These are phyloP conservation scores for Juncus inflexus DNA, from an alignment of 176 grass and related monocot species.

Conservation along the genomic window DNA sequence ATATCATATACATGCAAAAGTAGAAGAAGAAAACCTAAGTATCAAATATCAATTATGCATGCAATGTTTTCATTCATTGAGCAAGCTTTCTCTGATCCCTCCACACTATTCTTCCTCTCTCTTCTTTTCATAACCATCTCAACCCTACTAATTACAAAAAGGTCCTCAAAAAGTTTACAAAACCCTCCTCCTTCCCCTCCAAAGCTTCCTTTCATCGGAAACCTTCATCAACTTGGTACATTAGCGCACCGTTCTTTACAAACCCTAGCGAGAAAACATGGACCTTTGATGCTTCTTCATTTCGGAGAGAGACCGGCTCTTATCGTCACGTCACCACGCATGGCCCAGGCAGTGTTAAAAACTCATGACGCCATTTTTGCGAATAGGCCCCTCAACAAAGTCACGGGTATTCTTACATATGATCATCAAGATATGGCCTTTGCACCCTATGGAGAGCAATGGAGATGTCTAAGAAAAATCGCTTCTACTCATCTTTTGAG, in stretches of 20 bases:
- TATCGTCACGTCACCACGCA: slow-evolving; percentile 47
- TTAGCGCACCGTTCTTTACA: slow-evolving; percentile 40
- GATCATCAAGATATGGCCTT: slow-evolving; percentile 52
- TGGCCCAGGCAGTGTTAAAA: slow-evolving; percentile 51
- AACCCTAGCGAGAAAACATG: slow-evolving; percentile 27
- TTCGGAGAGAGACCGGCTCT: slow-evolving; percentile 47
- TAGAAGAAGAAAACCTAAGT: too few relatives aligned
- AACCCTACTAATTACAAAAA: neutral
- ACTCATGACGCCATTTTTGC: slow-evolving; percentile 54
- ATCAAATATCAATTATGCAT: neutral
- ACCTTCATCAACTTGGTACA: slow-evolving; percentile 56
- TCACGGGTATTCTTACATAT: slow-evolving; percentile 44
- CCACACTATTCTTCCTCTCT: slow-evolving; percentile 19
- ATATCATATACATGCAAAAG: too few relatives aligned
- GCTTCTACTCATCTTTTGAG: slow-evolving; percentile 2
- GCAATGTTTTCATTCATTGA: slow-evolving; percentile 1
- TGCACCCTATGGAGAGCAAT: slow-evolving; percentile 53
- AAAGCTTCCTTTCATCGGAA: slow-evolving; percentile 48
- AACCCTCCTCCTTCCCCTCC: slow-evolving; percentile 34
- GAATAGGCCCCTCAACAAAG: slow-evolving; percentile 50
- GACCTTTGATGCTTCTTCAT: slow-evolving; percentile 35
- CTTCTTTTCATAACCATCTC: neutral
- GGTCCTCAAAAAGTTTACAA: neutral
- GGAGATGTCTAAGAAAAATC: slow-evolving; percentile 40
- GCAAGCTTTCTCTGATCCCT: slow-evolving; percentile 1